Evolutionary conservation across 345 rosid genomes (phyloP).

Genomic region (Gossypium sturtianum): DNA sequence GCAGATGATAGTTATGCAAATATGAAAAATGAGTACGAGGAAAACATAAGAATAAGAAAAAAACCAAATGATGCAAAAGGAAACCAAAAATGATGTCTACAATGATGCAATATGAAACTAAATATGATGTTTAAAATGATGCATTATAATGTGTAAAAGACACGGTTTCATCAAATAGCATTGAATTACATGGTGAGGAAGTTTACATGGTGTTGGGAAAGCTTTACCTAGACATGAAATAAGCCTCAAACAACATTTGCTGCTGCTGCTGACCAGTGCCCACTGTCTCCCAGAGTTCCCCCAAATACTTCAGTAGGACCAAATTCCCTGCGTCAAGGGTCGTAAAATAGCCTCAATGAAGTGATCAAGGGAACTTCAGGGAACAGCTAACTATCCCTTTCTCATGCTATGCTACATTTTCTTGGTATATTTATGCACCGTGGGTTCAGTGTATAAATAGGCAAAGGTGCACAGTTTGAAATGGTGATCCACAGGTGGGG

Average conservation of each 20-base stretch:
- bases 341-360: conserved; percentile 26
- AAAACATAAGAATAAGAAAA: not conserved
- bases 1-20: no score
- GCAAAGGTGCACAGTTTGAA: not conserved
- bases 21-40: no score
- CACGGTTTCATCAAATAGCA: not conserved
- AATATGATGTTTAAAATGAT: not conserved
- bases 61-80: no score
- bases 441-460: not conserved
- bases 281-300: conserved; percentile 41
- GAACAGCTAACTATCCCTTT: conserved; percentile 16
- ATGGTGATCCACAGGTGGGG: no score
- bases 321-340: not conserved
- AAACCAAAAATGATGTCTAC: no score
- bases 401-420: not conserved
- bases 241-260: no score
- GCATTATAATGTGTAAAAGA: not conserved
- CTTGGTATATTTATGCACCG: not conserved
- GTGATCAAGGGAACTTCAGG: conserved; percentile 39
- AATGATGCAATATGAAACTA: no score
- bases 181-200: not conserved
- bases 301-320: conserved; percentile 49
- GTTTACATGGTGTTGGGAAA: not conserved
- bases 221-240: not conserved
- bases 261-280: not conserved